Evolutionary conservation across 768 basidiomycete genomes (phyloP), one percentile per base, ranked within the genome.

Genomic region (Cubamyces sp.): DNA sequence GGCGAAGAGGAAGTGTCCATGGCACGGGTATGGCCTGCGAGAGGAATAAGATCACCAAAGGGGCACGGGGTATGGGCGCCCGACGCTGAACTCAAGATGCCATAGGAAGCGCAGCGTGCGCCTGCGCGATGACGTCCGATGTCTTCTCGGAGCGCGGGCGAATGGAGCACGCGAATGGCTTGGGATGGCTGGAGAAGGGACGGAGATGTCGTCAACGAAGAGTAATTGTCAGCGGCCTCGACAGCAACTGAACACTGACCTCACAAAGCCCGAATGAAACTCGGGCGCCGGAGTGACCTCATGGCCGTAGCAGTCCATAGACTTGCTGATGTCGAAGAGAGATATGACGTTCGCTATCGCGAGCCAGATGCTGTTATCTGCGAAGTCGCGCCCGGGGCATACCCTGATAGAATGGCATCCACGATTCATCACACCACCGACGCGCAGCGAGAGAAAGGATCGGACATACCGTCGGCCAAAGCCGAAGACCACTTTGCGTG

Each of bases 311-410:
- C 74, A 74, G 68, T 83, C 82, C 18, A 71, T 46, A 0, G 76
- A 74, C 61, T 76, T 79, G 2, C 71, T 69, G 30, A 86, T 76
- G 61, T 82, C 73, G 67, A 85, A 76, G 11, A 79, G 72, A 16
- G 82, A 76, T 43, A 82, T 66, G 14, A 86, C 72, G 57, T 72
- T 75, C 0, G 81, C 77, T 16, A 77, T 76, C 43, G 80, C 77
- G 48, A 79, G 68, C 79, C 79, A 87, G 26, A 82, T 68, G 56
- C 73, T 78, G 4, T 74, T 64, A 53, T 84, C 81, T 2, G 82
- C 85, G 54, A 87, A 79, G 64, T 82, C 74, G 45, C 80, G 75
- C 11, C 86, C 84, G 6, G 85, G 84, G 64, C 86, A 87, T 57
- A 80, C 75, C 59, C 82, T 83, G 47, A 39, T 19, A 30, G 34